Conservation (phyloP, 2,329 filamentous ascomycete species). For the Nothopassalora personata region DNA sequence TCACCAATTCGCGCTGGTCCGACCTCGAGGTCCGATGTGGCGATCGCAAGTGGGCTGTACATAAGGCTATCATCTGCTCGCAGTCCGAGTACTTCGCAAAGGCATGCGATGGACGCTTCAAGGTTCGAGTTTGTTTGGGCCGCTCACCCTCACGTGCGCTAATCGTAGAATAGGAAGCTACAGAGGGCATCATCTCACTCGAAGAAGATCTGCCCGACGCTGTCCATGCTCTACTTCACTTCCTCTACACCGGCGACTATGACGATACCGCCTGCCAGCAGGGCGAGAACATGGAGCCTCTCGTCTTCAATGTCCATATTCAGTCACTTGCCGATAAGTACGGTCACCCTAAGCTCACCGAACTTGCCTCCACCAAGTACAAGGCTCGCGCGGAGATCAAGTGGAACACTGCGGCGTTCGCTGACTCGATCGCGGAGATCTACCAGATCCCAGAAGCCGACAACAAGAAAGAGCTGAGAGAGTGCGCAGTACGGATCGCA, state of each 20-base stretch:
- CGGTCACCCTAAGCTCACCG: background rate
- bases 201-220: slow-evolving; percentile 5
- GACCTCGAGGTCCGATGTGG: slow-evolving; percentile 23
- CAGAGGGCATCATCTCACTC: background rate
- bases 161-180: slow-evolving; percentile 1
- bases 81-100: slow-evolving; percentile 21
- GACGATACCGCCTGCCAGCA: background rate
- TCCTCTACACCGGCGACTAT: slow-evolving; percentile 7
- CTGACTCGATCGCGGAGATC: slow-evolving; percentile 1
- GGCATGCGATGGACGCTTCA: slow-evolving; percentile 17
- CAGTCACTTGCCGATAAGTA: slow-evolving; percentile 7
- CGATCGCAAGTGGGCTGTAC: slow-evolving; percentile 15
- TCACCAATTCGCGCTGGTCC: slow-evolving; percentile 8
- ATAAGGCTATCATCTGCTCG: slow-evolving; percentile 23
- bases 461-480: background rate
- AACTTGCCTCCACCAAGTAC: background rate
- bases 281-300: background rate
- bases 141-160: background rate
- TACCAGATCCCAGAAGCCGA: background rate
- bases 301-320: slow-evolving; percentile 3
- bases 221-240: slow-evolving; percentile 10
- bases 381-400: background rate
- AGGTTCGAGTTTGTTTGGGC: slow-evolving; percentile 1
- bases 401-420: background rate
- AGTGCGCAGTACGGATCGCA: background rate